These are phyloP conservation scores for Corrigiola litoralis DNA, from an alignment of 179 eudicot species.

Conservation along the genomic window DNA sequence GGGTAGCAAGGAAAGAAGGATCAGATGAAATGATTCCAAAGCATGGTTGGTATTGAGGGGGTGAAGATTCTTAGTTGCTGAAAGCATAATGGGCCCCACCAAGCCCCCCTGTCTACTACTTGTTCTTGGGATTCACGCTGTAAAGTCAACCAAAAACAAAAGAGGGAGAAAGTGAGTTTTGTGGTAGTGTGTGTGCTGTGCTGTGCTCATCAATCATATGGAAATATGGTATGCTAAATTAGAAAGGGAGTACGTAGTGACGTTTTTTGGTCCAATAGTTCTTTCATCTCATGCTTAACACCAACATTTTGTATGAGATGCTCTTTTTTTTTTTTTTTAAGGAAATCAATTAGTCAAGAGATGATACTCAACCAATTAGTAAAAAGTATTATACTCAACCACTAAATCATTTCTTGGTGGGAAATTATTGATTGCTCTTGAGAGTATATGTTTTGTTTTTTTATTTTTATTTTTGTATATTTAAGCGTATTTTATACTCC, in stretches of 20 bases:
- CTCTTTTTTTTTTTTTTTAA: no score
- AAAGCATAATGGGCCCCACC: constrained; percentile 25
- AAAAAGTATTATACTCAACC: no score
- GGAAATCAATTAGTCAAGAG: no score
- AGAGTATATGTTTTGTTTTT: neutral
- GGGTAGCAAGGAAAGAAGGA: constrained; percentile 1
- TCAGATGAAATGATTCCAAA: constrained; percentile 27
- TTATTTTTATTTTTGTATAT: no score
- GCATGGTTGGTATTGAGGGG: constrained; percentile 16
- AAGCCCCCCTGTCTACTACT: neutral
- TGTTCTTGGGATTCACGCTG: constrained; percentile 50
- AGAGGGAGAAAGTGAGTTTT: neutral
- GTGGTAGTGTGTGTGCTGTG: neutral
- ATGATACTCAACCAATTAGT: no score
- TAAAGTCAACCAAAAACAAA: constrained; percentile 44
- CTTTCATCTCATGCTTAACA: neutral
- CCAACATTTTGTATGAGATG: no score
- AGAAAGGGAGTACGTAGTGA: neutral
- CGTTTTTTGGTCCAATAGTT: constrained; percentile 8
- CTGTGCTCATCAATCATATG: neutral
- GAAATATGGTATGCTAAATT: neutral
- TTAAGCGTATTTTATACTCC: no score
- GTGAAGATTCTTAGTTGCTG: constrained; percentile 31
- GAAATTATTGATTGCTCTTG: no score
- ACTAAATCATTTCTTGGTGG: no score